Evolutionary conservation across 2,329 filamentous ascomycete genomes (phyloP).

Genomic region (Verticillium longisporum): DNA sequence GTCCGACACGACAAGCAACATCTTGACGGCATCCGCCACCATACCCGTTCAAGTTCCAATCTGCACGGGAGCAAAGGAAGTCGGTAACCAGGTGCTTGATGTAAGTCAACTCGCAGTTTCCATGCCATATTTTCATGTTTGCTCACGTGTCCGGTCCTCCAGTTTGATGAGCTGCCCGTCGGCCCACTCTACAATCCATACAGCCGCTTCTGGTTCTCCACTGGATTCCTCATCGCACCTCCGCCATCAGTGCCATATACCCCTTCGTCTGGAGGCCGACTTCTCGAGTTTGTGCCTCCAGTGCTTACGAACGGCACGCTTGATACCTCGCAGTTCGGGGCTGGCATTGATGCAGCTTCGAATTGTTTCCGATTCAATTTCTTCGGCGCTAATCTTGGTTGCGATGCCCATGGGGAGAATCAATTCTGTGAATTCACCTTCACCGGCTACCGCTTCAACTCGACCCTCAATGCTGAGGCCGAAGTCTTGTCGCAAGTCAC

Average conservation of each 20-base stretch:
- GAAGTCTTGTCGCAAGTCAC: constrained; percentile 19
- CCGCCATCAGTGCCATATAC: constrained; percentile 24
- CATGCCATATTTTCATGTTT: too few species aligned
- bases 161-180: constrained; percentile 29
- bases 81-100: constrained; percentile 30
- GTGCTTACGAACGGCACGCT: constrained; percentile 20
- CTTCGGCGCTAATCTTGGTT: constrained; percentile 28
- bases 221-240: constrained; percentile 31
- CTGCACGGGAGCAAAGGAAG: constrained; percentile 13
- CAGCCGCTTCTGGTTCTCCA: constrained; percentile 33
- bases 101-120: constrained; percentile 18
- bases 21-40: neutral
- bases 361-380: constrained; percentile 33
- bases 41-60: constrained; percentile 9
- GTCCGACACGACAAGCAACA: neutral
- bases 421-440: constrained; percentile 33
- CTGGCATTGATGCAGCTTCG: constrained; percentile 27
- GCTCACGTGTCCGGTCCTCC: neutral
- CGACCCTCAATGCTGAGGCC: constrained; percentile 21
- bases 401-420: constrained; percentile 25
- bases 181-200: constrained; percentile 32
- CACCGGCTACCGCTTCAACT: constrained; percentile 30
- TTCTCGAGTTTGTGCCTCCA: constrained; percentile 32
- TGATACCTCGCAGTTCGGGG: constrained; percentile 31
- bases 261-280: constrained; percentile 30